Evolutionary conservation across 441 rosid genomes (phyloP), one percentile per base, ranked within the genome.

Genomic region (Euphorbia celastroides): DNA sequence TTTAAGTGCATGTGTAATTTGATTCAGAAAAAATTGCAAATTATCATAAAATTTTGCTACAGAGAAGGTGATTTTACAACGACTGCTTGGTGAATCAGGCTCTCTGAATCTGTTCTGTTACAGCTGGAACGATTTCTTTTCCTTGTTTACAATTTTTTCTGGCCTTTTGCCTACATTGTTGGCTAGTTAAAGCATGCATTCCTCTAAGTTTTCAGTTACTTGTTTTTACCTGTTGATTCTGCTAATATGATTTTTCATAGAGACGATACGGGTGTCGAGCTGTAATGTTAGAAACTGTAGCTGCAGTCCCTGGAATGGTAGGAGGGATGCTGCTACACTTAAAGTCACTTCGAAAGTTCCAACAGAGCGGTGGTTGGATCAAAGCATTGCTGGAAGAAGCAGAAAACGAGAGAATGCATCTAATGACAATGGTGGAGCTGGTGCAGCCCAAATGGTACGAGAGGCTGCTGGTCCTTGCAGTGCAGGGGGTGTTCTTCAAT

Each of bases 351-450:
- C 70, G 96, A 38, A 70, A 81, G 36, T 93, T 93, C 74, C 88
- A 93, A 69, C 96, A 89, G 25, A 90, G 93, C 23, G 97, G 98
- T 0, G 98, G 97, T 6, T 93, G 97, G 97, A 88, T 89, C 70
- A 93, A 90, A 75, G 93, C 95, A 13, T 67, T 93, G 32, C 75
- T 90, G 0, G 98, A 93, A 54, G 98, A 93, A 76, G 97, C 99
- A 0, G 96, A 93, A 77, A 91, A 93, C 61, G 95, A 91, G 78
- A 81, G 97, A 19, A 93, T 93, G 99, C 97, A 93, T 72, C 77
- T 93, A 6, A 93, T 93, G 97, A 93, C 97, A 2, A 83, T 91
- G 77, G 74, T 91, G 72, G 96, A 93, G 73, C 67, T 93, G 0
- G 85, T 86, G 0, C 66, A 85, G 68, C 98, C 97, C 0, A 75